Conservation (phyloP, 2,329 filamentous ascomycete genomes). For the Arthrinium phaeospermum region DNA sequence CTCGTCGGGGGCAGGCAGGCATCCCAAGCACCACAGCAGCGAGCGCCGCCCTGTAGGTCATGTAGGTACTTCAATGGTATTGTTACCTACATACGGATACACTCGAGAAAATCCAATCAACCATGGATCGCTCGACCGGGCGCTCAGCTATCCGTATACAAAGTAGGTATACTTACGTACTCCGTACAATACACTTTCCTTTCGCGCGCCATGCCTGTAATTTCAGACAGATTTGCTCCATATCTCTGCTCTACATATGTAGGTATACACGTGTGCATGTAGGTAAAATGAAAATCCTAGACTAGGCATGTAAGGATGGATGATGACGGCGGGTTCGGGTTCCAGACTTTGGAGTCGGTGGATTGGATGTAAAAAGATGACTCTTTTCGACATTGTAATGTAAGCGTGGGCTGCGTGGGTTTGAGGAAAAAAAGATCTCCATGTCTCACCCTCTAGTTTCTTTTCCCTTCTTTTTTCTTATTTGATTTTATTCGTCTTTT, state of each 20-base stretch:
- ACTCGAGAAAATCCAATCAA: not conserved
- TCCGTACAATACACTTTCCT: not conserved
- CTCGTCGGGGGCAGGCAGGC: not conserved
- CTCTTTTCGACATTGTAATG: not conserved
- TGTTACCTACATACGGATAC: not conserved
- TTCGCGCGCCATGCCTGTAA: not conserved
- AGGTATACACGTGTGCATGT: not conserved
- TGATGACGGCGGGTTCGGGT: not conserved
- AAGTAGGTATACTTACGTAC: not conserved
- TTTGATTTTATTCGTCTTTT: not conserved
- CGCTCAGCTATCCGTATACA: not conserved
- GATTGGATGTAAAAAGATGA: not conserved
- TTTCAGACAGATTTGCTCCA: not conserved
- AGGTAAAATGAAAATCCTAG: not conserved
- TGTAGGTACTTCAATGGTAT: not conserved
- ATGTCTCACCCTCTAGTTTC: slow-evolving; percentile 10
- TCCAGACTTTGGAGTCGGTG: not conserved
- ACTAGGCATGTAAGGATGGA: not conserved
- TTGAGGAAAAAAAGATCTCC: not conserved
- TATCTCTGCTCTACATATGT: not conserved
- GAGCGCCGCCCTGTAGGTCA: not conserved
- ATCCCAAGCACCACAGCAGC: not conserved
- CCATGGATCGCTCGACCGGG: slow-evolving; percentile 3
- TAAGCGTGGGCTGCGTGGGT: not conserved
- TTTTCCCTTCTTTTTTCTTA: not conserved